Base-by-base conservation (phyloP, 2,329 filamentous ascomycete genomes). In the Aspergillus tanneri region DNA sequence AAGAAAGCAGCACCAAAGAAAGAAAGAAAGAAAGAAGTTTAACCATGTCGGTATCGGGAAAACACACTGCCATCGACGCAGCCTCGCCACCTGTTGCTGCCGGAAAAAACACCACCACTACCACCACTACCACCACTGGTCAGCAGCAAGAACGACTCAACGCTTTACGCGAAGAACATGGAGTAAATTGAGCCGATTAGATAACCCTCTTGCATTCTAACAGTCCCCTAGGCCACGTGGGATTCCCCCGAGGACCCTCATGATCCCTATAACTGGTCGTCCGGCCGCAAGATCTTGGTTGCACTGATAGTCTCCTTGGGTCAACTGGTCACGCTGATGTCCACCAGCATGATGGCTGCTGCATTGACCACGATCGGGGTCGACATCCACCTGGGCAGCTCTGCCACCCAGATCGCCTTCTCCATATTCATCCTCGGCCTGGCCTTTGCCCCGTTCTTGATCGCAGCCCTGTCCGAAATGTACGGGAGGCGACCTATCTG, bases 281-380 rank as follows among this genome's bases (percentile, higher is more conserved):
- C 28, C 2, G 16, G 23, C 12, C 34, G 43, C 24, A 45, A 45
- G 23, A 24, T 45, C 34, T 38, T 23, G 23, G 37, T 45, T n/a
- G 43, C 43, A 1, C 19, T 45, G 12, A 24, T 45, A 4, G 24
- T 45, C 10, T 45, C 43, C 24, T 45, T 14, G 5, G 34, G 30
- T 8, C 43, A 45, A 23, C 24, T 45, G 11, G 43, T 34, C 6
- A 36, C 30, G 4, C 34, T 45, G 4, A 45, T 45, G 43, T 45
- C 43, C 18, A 36, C 43, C 16, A 45, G 43, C 23, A 45, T 45
- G 43, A 45, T 45, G 43, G 43, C 43, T 14, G 43, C 34, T 6
- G 43, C 43, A 7, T 14, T 45, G 34, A 38, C 14, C 24, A 22
- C 37, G 19, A 45, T 45, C 21, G 22, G 32, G 7, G 24, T 37